These are phyloP conservation scores for Iberis amara DNA, from an alignment of 441 rosid genomes.

Conservation along the genomic window DNA sequence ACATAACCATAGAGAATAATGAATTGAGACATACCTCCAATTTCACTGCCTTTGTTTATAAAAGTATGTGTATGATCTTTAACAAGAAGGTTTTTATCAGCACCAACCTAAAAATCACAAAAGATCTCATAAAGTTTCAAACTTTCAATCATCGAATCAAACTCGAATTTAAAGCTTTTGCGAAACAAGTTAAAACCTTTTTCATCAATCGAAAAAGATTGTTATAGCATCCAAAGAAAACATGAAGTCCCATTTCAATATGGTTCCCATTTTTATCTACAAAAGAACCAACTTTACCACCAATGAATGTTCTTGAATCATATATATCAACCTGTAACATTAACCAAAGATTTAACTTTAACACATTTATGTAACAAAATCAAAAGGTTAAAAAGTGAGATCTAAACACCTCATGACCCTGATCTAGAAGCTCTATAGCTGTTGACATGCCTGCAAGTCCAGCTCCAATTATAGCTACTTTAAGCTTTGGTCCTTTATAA, in stretches of 20 bases:
- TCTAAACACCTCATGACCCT: conserved; percentile 77
- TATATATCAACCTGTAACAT: conserved; percentile 81
- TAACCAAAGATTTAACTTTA: neutral
- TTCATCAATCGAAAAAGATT: conserved; percentile 95
- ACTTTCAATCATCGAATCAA: conserved; percentile 8
- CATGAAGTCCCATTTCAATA: conserved; percentile 96
- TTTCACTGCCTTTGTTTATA: conserved; percentile 76
- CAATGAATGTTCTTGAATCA: conserved; percentile 81
- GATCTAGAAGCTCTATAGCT: conserved; percentile 93
- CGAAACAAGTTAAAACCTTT: conserved; percentile 43
- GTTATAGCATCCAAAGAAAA: conserved; percentile 96
- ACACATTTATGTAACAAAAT: conserved; percentile 6
- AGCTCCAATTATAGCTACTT: conserved; percentile 95
- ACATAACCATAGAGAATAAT: neutral
- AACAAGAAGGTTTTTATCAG: conserved; percentile 80
- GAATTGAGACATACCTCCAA: conserved; percentile 59
- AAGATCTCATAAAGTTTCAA: conserved; percentile 5
- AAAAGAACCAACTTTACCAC: conserved; percentile 98
- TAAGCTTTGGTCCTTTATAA: conserved; percentile 87
- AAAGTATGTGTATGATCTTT: conserved; percentile 97
- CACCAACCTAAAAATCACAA: conserved; percentile 60
- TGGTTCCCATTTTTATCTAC: conserved; percentile 92
- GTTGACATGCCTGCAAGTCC: conserved; percentile 99
- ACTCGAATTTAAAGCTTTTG: neutral
- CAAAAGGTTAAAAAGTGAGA: conserved; percentile 4